Conservation (phyloP, 2,329 filamentous ascomycete species). For the Paecilomyces sp. region DNA sequence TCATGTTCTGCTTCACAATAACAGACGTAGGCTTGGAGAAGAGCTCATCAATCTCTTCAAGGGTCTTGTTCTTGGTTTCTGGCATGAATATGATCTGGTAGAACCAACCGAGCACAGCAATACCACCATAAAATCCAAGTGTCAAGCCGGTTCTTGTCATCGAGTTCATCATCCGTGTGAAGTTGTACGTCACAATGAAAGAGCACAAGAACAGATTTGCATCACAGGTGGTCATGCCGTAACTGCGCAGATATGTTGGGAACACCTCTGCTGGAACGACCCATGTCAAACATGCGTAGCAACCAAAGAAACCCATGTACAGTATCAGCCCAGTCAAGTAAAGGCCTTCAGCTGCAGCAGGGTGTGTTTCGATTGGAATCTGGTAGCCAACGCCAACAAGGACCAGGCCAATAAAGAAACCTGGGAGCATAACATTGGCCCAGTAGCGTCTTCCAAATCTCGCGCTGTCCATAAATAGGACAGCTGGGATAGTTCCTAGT, state of each 20-base stretch:
- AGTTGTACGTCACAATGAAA: conserved; percentile 71
- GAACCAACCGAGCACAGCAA: conserved; percentile 62
- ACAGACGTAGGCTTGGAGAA: conserved; percentile 58
- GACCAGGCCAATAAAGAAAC: conserved; percentile 63
- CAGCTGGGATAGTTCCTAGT: conserved; percentile 60
- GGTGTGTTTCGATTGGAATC: conserved; percentile 42
- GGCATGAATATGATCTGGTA: conserved; percentile 72
- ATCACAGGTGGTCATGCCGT: conserved; percentile 66
- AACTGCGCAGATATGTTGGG: conserved; percentile 63
- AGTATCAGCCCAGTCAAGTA: conserved; percentile 55
- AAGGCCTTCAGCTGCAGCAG: conserved; percentile 47
- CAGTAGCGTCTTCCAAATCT: conserved; percentile 66
- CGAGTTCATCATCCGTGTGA: conserved; percentile 60
- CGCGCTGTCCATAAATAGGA: conserved; percentile 59
- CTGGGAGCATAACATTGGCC: conserved; percentile 64
- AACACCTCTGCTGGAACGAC: conserved; percentile 63
- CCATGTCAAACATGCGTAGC: conserved; percentile 59
- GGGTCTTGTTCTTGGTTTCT: conserved; percentile 62
- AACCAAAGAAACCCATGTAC: conserved; percentile 64
- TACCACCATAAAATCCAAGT: conserved; percentile 67
- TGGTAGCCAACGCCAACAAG: conserved; percentile 60
- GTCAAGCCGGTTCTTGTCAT: conserved; percentile 60
- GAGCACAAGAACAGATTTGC: conserved; percentile 63
- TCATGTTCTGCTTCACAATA: conserved; percentile 53
- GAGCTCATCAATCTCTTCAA: conserved; percentile 65